Evolutionary conservation across 176 grass and related monocot species (phyloP).

Genomic region (sorghum (Sorghum bicolor)): DNA sequence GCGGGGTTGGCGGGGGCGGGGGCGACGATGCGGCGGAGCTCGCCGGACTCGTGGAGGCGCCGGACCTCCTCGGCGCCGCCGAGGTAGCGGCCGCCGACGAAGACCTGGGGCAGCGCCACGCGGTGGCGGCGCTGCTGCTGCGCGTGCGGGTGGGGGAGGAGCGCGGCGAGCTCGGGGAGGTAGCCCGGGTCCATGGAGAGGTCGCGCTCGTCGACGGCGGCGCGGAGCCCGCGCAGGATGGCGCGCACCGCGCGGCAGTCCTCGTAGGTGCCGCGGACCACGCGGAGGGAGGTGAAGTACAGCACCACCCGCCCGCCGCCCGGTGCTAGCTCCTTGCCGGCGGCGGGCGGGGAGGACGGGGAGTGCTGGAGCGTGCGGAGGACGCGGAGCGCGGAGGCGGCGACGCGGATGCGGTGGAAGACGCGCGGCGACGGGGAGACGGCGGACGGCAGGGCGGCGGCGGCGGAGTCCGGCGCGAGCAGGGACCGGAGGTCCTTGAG

Average conservation of each 20-base stretch:
- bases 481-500: slow-evolving; percentile 72
- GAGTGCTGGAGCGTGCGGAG: slow-evolving; percentile 51
- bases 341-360: not conserved
- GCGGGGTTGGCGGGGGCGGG: not conserved
- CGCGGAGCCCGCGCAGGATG: slow-evolving; percentile 58
- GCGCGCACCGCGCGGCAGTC: slow-evolving; percentile 67
- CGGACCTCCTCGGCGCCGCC: slow-evolving; percentile 76
- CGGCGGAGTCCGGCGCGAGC: slow-evolving; percentile 22
- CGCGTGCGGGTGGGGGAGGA: slow-evolving; percentile 15
- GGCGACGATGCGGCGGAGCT: slow-evolving; percentile 44
- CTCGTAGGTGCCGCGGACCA: slow-evolving; percentile 66
- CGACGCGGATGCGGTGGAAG: slow-evolving; percentile 64
- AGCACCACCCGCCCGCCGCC: slow-evolving; percentile 42
- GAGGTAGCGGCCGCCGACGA: slow-evolving; percentile 60
- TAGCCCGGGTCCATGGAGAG: slow-evolving; percentile 57
- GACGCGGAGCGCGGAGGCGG: slow-evolving; percentile 51
- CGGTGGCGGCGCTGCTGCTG: not conserved
- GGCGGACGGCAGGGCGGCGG: not conserved
- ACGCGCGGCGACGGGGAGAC: slow-evolving; percentile 42
- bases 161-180: slow-evolving; percentile 48
- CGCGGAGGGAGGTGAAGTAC: slow-evolving; percentile 78
- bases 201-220: slow-evolving; percentile 68
- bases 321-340: not conserved
- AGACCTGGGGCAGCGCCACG: slow-evolving; percentile 58
- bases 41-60: slow-evolving; percentile 67